phyloP scores from a whole-genome alignment of 177 flowering plant genomes.

The Vitis hybrid region DNA sequence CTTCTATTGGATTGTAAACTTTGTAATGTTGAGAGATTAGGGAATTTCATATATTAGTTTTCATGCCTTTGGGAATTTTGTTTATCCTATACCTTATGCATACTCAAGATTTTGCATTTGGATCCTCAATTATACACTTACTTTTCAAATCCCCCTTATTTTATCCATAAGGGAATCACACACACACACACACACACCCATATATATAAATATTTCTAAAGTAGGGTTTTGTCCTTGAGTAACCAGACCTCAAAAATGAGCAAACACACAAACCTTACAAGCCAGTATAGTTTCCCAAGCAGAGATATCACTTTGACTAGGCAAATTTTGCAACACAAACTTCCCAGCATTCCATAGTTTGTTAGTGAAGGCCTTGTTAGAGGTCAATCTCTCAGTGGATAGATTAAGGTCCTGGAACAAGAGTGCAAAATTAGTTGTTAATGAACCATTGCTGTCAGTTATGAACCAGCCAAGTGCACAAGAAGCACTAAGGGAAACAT shows the following conservation, averaged over 20 bases:
- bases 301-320: slow-evolving; percentile 54
- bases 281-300: slow-evolving; percentile 60
- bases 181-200: no score
- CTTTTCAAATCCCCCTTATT: no score
- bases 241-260: neutral
- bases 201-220: no score
- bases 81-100: no score
- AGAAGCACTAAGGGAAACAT: neutral
- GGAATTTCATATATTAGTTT: no score
- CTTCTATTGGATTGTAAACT: no score
- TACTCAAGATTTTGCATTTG: no score
- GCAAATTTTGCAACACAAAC: slow-evolving; percentile 86
- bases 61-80: no score
- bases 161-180: neutral
- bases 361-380: slow-evolving; percentile 97
- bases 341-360: slow-evolving; percentile 99
- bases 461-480: neutral
- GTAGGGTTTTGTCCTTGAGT: neutral
- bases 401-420: slow-evolving; percentile 83
- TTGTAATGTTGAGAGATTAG: no score
- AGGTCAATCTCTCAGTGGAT: slow-evolving; percentile 78
- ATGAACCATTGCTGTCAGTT: neutral
- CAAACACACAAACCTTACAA: slow-evolving; percentile 51
- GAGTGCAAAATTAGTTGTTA: slow-evolving; percentile 3
- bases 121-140: no score